Evolutionary conservation across 306 rosid species (phyloP).

Genomic region (Sphenostylis stenocarpa): DNA sequence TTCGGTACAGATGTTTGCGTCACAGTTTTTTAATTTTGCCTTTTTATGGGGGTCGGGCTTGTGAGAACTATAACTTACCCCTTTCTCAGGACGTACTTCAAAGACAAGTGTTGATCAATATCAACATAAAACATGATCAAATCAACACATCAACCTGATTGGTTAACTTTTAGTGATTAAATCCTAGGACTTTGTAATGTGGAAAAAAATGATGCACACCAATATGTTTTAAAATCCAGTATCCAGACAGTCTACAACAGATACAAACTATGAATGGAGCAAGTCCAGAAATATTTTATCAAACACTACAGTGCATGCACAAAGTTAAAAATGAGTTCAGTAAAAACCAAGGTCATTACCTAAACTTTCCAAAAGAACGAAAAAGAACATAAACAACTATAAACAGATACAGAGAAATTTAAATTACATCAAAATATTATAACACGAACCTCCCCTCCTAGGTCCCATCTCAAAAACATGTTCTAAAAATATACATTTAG

Average conservation of each 20-base stretch:
- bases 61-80: neutral
- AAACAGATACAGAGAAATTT: neutral
- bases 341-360: neutral
- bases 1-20: neutral
- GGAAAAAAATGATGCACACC: neutral
- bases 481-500: neutral
- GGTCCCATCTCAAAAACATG: neutral
- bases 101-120: neutral
- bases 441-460: neutral
- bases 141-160: slow-evolving; percentile 3
- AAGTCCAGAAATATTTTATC: slow-evolving; percentile 3
- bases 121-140: slow-evolving; percentile 1
- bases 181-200: neutral
- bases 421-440: slow-evolving; percentile 13
- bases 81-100: neutral
- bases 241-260: slow-evolving; percentile 19
- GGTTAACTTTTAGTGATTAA: neutral
- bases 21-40: neutral
- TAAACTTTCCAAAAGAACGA: neutral
- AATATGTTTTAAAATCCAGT: neutral
- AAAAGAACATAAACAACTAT: neutral
- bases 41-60: neutral
- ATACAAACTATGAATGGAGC: neutral
- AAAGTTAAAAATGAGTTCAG: neutral
- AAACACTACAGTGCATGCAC: slow-evolving; percentile 6